Evolutionary conservation across 176 grass and related monocot genomes (phyloP), one percentile per base, ranked within the genome.

Genomic region (Triticum aestivum): DNA sequence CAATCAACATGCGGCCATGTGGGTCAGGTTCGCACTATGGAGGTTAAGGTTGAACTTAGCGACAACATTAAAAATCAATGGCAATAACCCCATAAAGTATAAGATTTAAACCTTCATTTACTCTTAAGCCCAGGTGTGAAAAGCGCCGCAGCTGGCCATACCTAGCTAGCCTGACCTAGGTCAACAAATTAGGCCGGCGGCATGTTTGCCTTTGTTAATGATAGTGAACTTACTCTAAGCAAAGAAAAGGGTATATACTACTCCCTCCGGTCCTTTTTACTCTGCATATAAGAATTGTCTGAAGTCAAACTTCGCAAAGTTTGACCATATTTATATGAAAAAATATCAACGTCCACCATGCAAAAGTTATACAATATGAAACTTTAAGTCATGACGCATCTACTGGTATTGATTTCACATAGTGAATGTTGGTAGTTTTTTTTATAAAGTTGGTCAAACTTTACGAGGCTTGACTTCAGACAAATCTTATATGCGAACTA

Each of bases 161-260:
- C 58, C 51, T 20, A 56, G 0, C 10, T 45, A 73, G 59, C 47
- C 78, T 38, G 85, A 84, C 76, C 17, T 26, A 79, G 69, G 85
- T 81, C 81, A 80, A 73, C 89, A 81, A 70, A 84, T 91, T 91
- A 87, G 89, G 89, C 85, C 1, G 3, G 54, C 49, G 7, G 38
- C 81, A 84, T 87, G 80, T 80, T 86, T 74, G 56, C 65, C 65
- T 71, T 44, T 73, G 29, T 54, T 41, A 61, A 38, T 82, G 77
- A 13, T 2, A 9, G 72, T 49, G 45, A 51, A 33, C 69, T 77
- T 77, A 59, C 67, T 79, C 9, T 32, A 84, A 87, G 75, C 26
- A 68, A 84, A 76, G 77, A n/a, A 76, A 84, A 44, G 21, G 8
- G 11, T 49, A 49, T 49, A 49, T 58, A 33, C 23, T 24, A 24